Evolutionary conservation across 305 asterid genomes (phyloP), one percentile per base, ranked within the genome.

Genomic region (Solanum aculeatissimum): DNA sequence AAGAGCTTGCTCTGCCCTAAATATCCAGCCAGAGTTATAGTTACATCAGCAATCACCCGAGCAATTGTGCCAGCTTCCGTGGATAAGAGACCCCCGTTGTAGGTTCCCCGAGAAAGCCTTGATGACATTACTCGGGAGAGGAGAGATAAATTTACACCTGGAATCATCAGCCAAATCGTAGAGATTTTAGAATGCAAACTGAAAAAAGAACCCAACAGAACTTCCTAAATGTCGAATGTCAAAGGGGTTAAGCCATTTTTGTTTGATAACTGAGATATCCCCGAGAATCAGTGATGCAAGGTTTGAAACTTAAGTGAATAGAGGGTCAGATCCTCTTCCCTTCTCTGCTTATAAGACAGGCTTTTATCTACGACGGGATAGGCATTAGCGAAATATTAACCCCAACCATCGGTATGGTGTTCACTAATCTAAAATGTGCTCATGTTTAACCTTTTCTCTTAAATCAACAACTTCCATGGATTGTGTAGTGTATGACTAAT

Each of bases 41-140:
- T 97, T 84, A 88, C 99, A 65, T 97, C 99, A 60, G 99, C 99
- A 60, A 97, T 75, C 84, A 97, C 99, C 53, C 99, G 93, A n/a
- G 99, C 99, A 47, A 97, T 85, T 2, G 99, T 94, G 78, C 99
- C 99, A 19, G 99, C 99, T 90, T 97, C 99, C 3, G 99, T 97
- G 21, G 99, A 97, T 87, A 95, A 80, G 83, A 97, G 95, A 40
- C 99, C 99, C 0, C 99, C 98, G 1, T 97, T 97, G 90, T 79
- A 95, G 58, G 99, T 97, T 55, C 99, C 99, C 4, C 97, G 98
- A 77, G 99, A 97, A 83, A 97, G 99, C 90, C 98, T 89, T 2
- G 99, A 97, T 15, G 99, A 95, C 99, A 97, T 97, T 40, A 97
- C 99, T 87, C 98, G 91, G 15, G 99, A 97, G 82, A 97, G 98